These are phyloP conservation scores for Tetrapisispora namnaoensis DNA, from an alignment of 805 yeast genomes.

Conservation along the genomic window DNA sequence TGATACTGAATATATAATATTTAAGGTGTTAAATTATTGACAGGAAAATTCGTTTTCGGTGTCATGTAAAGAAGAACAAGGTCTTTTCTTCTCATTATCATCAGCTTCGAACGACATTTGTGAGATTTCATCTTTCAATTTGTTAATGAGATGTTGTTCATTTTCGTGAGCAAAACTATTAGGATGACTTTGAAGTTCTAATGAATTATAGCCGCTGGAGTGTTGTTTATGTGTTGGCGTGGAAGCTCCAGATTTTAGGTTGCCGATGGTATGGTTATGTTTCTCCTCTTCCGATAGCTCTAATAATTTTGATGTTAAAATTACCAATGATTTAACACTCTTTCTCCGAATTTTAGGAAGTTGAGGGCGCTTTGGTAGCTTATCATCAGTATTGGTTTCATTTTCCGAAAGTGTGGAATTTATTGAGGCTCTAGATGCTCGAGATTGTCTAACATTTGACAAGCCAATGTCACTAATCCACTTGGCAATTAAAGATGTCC, in stretches of 20 bases:
- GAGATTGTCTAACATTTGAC: constrained; percentile 28
- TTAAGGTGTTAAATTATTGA: neutral
- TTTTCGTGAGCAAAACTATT: neutral
- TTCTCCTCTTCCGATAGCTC: constrained; percentile 59
- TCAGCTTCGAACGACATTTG: constrained; percentile 1
- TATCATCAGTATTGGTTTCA: neutral
- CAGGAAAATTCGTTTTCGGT: constrained; percentile 3
- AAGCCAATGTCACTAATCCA: constrained; percentile 84
- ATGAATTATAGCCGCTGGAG: neutral
- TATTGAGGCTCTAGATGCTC: neutral
- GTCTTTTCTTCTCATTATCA: neutral
- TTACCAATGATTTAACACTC: constrained; percentile 64
- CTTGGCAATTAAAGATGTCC: constrained; percentile 91
- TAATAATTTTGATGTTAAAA: constrained; percentile 55
- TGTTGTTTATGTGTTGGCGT: neutral
- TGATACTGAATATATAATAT: neutral
- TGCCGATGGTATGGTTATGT: constrained; percentile 18
- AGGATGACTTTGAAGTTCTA: neutral
- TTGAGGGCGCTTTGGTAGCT: neutral
- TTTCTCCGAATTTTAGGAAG: constrained; percentile 41
- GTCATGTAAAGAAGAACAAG: neutral
- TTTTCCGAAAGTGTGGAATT: constrained; percentile 6
- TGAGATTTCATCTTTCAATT: constrained; percentile 1
- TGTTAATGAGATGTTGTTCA: neutral
- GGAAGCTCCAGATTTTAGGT: neutral